Conservation (phyloP, 2,329 filamentous ascomycete genomes). For the Aspergillus sojae region DNA sequence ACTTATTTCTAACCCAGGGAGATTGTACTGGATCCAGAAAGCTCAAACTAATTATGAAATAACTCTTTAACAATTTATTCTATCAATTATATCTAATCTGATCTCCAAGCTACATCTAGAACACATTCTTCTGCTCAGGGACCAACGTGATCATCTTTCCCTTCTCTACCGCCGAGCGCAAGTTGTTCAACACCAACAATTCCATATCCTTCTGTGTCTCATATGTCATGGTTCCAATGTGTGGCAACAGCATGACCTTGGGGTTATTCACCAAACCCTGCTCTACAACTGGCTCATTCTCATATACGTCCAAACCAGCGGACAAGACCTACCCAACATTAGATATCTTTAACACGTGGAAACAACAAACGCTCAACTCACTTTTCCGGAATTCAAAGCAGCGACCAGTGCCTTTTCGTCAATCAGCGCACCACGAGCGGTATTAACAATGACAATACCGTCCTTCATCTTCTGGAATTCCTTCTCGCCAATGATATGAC, state of each 20-base stretch:
- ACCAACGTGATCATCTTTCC: slow-evolving; percentile 63
- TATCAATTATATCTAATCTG: background rate
- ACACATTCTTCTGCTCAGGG: slow-evolving; percentile 57
- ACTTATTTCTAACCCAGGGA: background rate
- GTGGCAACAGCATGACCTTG: slow-evolving; percentile 58
- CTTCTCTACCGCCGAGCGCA: slow-evolving; percentile 59
- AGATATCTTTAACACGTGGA: background rate
- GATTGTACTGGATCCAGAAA: background rate
- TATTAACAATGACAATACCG: slow-evolving; percentile 49
- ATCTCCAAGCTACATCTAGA: background rate
- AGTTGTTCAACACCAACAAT: slow-evolving; percentile 59
- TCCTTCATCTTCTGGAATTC: slow-evolving; percentile 51
- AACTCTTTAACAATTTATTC: background rate
- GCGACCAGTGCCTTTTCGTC: slow-evolving; percentile 51
- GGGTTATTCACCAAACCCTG: slow-evolving; percentile 50
- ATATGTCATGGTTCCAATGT: slow-evolving; percentile 62
- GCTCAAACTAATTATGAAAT: background rate
- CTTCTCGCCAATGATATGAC: slow-evolving; percentile 49
- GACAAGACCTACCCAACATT: slow-evolving; percentile 38
- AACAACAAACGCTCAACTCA: slow-evolving; percentile 19
- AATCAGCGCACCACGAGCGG: slow-evolving; percentile 48
- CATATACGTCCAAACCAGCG: slow-evolving; percentile 51
- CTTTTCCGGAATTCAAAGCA: slow-evolving; percentile 49
- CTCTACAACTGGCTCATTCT: slow-evolving; percentile 51
- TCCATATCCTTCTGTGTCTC: slow-evolving; percentile 67